These are phyloP conservation scores for Cyclotella atomus DNA, from an alignment of 108 stramenopile species.

Conservation along the genomic window DNA sequence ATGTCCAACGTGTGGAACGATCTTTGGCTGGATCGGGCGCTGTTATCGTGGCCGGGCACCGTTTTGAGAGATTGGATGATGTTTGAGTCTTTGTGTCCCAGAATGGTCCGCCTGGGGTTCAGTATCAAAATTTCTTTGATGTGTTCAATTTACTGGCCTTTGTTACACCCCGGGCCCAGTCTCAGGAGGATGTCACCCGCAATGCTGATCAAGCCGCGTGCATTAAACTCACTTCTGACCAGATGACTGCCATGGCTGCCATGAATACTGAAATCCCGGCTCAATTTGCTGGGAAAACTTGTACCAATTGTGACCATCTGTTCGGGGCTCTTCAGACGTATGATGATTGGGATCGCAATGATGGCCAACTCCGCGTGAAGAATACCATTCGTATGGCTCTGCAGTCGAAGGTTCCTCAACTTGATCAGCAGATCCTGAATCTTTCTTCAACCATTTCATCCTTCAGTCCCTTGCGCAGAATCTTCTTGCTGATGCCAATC, in stretches of 20 bases:
- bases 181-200: background rate
- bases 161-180: background rate
- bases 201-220: background rate
- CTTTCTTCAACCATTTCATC: background rate
- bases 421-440: no score
- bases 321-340: background rate
- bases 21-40: no score
- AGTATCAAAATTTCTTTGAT: no score
- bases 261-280: background rate
- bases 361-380: background rate
- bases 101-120: no score
- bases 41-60: no score
- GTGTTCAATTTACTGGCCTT: background rate
- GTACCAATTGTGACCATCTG: background rate
- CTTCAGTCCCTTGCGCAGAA: background rate
- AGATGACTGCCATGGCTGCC: background rate
- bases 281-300: background rate
- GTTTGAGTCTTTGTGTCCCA: no score
- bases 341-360: background rate
- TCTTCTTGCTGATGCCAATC: background rate
- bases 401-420: background rate
- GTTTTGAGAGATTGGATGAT: no score
- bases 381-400: background rate
- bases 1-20: no score
- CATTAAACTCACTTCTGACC: background rate